These are phyloP conservation scores for Agarophyton chilense DNA, from an alignment of 23 red algal species.

Conservation along the genomic window DNA sequence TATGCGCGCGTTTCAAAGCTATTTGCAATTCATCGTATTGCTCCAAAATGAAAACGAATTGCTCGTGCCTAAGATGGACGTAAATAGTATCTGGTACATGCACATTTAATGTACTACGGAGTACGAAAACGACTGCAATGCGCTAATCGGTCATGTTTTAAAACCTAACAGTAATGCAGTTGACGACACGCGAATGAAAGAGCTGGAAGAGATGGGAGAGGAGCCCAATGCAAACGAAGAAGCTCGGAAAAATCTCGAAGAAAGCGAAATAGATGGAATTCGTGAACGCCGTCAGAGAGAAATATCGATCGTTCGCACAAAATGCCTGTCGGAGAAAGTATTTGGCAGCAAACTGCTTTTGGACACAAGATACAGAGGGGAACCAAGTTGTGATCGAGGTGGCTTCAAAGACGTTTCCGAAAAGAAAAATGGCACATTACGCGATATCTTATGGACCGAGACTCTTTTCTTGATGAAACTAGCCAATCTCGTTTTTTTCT, in stretches of 20 bases:
- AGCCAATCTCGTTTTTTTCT: slow-evolving; percentile 43
- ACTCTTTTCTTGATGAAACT: slow-evolving; percentile 49
- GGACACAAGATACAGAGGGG: slow-evolving; percentile 68
- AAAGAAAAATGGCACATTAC: slow-evolving; percentile 44
- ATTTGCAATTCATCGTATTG: slow-evolving; percentile 60
- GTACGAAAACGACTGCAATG: slow-evolving; percentile 60
- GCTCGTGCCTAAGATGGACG: slow-evolving; percentile 76
- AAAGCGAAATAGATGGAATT: slow-evolving; percentile 42
- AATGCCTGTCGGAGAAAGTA: slow-evolving; percentile 39
- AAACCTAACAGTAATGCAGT: slow-evolving; percentile 63
- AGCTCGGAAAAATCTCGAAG: slow-evolving; percentile 27
- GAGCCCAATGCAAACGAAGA: background rate
- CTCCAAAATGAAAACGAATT: slow-evolving; percentile 36
- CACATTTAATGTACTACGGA: slow-evolving; percentile 57
- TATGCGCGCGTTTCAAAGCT: slow-evolving; percentile 64
- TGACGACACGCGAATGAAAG: slow-evolving; percentile 33
- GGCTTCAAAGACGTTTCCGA: slow-evolving; percentile 63
- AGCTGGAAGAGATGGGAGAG: slow-evolving; percentile 51
- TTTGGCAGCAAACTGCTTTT: slow-evolving; percentile 62
- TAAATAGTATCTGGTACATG: slow-evolving; percentile 80
- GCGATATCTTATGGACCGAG: slow-evolving; percentile 61
- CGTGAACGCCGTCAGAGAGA: slow-evolving; percentile 51
- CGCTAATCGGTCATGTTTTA: slow-evolving; percentile 34
- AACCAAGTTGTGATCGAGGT: slow-evolving; percentile 56
- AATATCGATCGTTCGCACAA: slow-evolving; percentile 44